These are phyloP conservation scores for Nemania sp. DNA, from an alignment of 2,329 filamentous ascomycete species.

Conservation along the genomic window DNA sequence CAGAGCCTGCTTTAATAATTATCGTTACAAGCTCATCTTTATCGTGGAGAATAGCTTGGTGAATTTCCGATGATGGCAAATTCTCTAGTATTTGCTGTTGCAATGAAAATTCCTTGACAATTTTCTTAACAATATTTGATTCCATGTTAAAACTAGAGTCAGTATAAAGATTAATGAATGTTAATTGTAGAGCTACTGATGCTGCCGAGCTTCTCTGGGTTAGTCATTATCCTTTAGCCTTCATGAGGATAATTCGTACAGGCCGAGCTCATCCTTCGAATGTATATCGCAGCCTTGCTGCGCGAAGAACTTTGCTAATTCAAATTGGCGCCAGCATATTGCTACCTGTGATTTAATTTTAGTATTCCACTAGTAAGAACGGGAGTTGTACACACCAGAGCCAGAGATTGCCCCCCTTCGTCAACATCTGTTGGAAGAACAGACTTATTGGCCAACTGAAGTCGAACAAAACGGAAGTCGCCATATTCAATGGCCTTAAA, in stretches of 20 bases:
- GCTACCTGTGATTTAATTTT: background rate
- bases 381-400: background rate
- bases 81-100: background rate
- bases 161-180: too few species aligned
- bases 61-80: background rate
- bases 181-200: background rate
- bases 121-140: too few species aligned
- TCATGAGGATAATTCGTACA: background rate
- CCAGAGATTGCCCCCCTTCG: background rate
- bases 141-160: too few species aligned
- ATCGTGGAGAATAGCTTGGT: background rate
- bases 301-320: background rate
- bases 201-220: background rate
- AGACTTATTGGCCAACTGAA: background rate
- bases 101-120: background rate
- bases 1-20: background rate
- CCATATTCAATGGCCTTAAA: background rate
- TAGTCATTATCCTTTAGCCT: background rate
- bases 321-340: background rate
- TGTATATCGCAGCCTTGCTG: background rate
- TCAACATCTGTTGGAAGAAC: background rate
- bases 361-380: background rate
- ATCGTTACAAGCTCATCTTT: background rate
- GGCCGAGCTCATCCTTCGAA: background rate
- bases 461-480: background rate